Conservation (phyloP, 768 basidiomycete species). For the Psilocybe cubensis region DNA sequence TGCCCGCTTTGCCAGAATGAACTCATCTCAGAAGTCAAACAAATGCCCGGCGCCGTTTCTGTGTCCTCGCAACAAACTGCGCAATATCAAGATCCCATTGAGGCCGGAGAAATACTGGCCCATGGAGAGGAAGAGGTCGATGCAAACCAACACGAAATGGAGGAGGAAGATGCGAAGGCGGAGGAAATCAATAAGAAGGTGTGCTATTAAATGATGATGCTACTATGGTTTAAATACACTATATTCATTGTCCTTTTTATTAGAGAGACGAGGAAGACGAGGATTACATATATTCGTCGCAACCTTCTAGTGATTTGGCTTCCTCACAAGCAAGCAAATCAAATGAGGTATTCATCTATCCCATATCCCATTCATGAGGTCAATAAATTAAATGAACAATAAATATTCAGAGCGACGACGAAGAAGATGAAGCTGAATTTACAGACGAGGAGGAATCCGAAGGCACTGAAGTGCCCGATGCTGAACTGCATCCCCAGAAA, state of each 20-base stretch:
- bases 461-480: too few species aligned
- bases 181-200: conserved; percentile 7
- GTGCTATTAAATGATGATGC: background rate
- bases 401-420: background rate
- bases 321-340: too few species aligned
- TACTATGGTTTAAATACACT: background rate
- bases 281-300: background rate
- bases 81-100: background rate
- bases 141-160: conserved; percentile 2
- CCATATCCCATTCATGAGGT: too few species aligned
- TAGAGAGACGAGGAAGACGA: conserved; percentile 12
- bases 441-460: too few species aligned
- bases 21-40: too few species aligned
- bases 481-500: too few species aligned
- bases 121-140: conserved; percentile 12
- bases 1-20: too few species aligned
- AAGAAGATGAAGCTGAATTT: background rate
- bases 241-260: background rate
- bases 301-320: background rate
- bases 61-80: background rate
- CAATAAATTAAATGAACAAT: too few species aligned
- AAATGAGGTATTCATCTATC: too few species aligned
- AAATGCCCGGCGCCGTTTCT: background rate
- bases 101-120: conserved; percentile 6
- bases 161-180: conserved; percentile 6